phyloP scores from a whole-genome alignment of 345 rosid genomes.

The Lumnitzera racemosa region DNA sequence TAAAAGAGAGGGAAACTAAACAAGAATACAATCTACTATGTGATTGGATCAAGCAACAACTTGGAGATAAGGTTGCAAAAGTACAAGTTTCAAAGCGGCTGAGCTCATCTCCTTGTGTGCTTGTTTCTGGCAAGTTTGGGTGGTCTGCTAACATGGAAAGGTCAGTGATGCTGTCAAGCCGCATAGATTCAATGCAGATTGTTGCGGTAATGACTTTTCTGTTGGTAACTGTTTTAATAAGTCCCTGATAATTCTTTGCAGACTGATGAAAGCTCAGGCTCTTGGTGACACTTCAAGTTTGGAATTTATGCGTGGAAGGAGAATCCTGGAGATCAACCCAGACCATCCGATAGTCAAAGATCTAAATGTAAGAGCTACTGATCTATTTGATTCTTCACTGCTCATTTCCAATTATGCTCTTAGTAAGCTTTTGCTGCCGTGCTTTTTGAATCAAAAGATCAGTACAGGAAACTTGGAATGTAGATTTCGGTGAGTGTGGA shows the following conservation, averaged over 20 bases:
- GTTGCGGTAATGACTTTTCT: background rate
- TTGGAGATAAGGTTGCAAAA: conserved; percentile 91
- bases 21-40: conserved; percentile 79
- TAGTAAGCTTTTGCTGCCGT: background rate
- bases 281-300: conserved; percentile 92
- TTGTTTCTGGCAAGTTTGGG: conserved; percentile 95
- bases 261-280: conserved; percentile 99
- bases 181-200: background rate
- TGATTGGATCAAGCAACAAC: conserved; percentile 97
- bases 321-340: conserved; percentile 88
- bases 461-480: too few relatives aligned
- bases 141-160: conserved; percentile 99
- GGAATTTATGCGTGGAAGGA: conserved; percentile 98
- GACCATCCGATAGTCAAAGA: conserved; percentile 91
- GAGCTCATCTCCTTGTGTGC: conserved; percentile 94
- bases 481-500: too few relatives aligned
- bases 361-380: conserved; percentile 49
- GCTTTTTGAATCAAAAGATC: background rate
- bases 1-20: conserved; percentile 69
- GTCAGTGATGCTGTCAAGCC: conserved; percentile 22
- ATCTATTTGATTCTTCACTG: background rate
- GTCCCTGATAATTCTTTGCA: conserved; percentile 16
- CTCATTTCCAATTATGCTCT: too few relatives aligned
- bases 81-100: conserved; percentile 92
- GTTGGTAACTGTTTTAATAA: background rate